Evolutionary conservation across 1,139 yeast genomes (phyloP), one percentile per base, ranked within the genome.

Genomic region (Kurtzmaniella quercitrusa): DNA sequence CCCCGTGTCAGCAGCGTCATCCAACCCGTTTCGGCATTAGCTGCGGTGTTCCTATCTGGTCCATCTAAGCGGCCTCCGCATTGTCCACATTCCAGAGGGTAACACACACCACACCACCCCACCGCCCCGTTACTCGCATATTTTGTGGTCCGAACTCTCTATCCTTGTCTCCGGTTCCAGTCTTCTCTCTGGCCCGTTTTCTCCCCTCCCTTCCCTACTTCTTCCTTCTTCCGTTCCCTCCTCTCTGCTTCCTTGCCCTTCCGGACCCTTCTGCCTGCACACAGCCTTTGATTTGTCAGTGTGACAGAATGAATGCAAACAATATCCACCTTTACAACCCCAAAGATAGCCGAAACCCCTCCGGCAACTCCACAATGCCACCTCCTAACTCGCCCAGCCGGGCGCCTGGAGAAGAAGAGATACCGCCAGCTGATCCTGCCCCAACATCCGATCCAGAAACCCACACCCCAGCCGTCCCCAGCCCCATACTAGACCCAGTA

Each of bases 371-470:
- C 8, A 14, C 10, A 4, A 31, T 31, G 36, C 36, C 36, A 16
- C 36, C 36, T 5, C 36, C 36, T 15, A 31, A 14, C 18, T 31
- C 36, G 66, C 73, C 14, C 64, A 49, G 2, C 48, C 51, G 8
- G 67, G 74, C 3, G 57, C 55, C 42, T 42, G 70, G 1, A 70
- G 67, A 57, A 51, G 55, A 14, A 44, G 49, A 36, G 72, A 72
- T 50, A 21, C 45, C 39, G 54, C 72, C 2, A 71, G 70, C 2
- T 58, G 63, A 2, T 27, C 31, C 5, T 7, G 31, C 12, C 12
- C 14, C 31, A 27, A 3, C 31, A 7, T 11, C 46, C 48, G 1
- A 73, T 72, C 48, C 12, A 39, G 41, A 85, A 54, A 91, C 82
- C 27, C 94, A 86, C 58, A 57, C 60, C 7, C 36, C 16, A 38